Evolutionary conservation across 768 basidiomycete species (phyloP).

Genomic region (Hydnomerulius pinastri): DNA sequence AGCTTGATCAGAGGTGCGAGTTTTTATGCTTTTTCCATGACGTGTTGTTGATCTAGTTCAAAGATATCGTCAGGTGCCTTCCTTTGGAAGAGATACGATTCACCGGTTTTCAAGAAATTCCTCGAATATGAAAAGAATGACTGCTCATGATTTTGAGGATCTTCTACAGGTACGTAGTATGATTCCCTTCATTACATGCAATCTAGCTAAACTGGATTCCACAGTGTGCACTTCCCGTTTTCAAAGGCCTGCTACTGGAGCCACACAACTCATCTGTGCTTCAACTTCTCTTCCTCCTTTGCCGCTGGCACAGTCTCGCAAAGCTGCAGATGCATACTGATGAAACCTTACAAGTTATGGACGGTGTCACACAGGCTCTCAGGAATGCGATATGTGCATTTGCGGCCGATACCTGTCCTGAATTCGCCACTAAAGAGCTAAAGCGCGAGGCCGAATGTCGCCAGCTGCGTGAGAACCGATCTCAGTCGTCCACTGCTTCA

Average conservation of each 20-base stretch:
- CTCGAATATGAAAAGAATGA: slow-evolving; percentile 36
- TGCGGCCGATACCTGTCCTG: slow-evolving; percentile 15
- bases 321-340: slow-evolving; percentile 27
- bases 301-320: slow-evolving; percentile 24
- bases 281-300: slow-evolving; percentile 18
- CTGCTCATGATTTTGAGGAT: slow-evolving; percentile 40
- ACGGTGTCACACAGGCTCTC: slow-evolving; percentile 3
- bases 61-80: slow-evolving; percentile 32
- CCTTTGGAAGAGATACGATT: slow-evolving; percentile 36
- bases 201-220: too few species aligned
- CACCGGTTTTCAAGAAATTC: slow-evolving; percentile 29
- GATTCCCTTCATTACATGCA: too few species aligned
- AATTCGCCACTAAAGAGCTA: slow-evolving; percentile 32
- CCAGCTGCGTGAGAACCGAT: slow-evolving; percentile 8
- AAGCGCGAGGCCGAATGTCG: slow-evolving; percentile 27
- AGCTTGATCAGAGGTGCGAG: slow-evolving; percentile 26
- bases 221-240: slow-evolving; percentile 34
- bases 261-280: slow-evolving; percentile 13
- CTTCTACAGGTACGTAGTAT: slow-evolving; percentile 35
- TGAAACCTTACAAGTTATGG: slow-evolving; percentile 1
- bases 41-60: not conserved
- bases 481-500: not conserved
- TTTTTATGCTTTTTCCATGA: too few species aligned
- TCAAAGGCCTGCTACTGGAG: slow-evolving; percentile 30
- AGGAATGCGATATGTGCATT: slow-evolving; percentile 29